Base-by-base conservation (phyloP, 2,329 filamentous ascomycete genomes). In the Remersonia thermophila region DNA sequence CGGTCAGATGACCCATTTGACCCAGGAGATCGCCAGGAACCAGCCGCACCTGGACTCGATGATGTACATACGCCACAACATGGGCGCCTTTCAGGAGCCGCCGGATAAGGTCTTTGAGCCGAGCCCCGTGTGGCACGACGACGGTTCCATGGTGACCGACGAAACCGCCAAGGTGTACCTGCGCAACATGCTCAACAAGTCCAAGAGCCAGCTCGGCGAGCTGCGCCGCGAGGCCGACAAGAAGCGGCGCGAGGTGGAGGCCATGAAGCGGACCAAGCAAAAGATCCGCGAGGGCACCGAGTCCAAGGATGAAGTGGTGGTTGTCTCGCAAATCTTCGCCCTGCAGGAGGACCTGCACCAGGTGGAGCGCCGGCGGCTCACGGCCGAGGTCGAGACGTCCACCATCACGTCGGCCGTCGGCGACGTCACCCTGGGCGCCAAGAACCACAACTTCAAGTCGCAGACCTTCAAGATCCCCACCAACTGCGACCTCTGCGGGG, bases 381-480 rank as follows among this genome's bases (percentile, higher is more conserved):
- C 83, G 2, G 85, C 85, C 26, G 91, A 96, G 57, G 81, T 95
- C 12, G 91, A 98, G 60, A 87, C 87, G 7, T 80, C 82, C 1
- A 94, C 87, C 2, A 93, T 98, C 53, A 89, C 85, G n/a, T 68
- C 78, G 8, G 83, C 78, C 0, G 89, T 95, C 3, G 91, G 91
- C 26, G 91, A 98, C 55, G 73, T 98, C 37, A 94, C 87, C 2
- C 66, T 94, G 14, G 89, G 89, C 13, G 87, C 87, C 9, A 85
- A 85, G 56, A 94, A 87, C 52, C 91, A 98, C 65, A 91, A 93
- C 53, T 98, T 98, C 71, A 94, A 93, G 60, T 78, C 84, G n/a
- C 86, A 96, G 54, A 96, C 91, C 0, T 98, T 96, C 69, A 96
- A 96, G 58, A 94, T 98, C 42, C 93, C 93, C 0, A 98, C 91